phyloP scores from a whole-genome alignment of 257 asterid genomes.

The Capsicum chinense region DNA sequence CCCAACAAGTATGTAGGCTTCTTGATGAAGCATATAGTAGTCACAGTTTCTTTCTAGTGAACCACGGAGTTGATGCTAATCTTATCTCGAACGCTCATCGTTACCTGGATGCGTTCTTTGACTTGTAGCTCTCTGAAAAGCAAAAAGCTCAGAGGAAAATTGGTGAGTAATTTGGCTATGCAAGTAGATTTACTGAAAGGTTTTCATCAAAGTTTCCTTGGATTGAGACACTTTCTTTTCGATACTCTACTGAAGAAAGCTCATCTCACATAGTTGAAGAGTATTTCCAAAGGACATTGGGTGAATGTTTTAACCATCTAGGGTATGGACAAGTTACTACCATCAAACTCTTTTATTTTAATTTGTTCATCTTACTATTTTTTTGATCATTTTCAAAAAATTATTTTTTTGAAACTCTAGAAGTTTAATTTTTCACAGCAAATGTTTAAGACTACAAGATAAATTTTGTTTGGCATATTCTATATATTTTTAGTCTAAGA shows the following conservation, averaged over 20 bases:
- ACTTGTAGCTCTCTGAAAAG: not conserved
- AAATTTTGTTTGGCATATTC: too few species aligned
- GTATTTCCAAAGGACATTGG: not conserved
- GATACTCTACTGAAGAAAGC: not conserved
- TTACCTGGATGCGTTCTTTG: not conserved
- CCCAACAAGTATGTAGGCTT: slow-evolving; percentile 46
- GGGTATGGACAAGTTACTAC: not conserved
- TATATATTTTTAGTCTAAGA: too few species aligned
- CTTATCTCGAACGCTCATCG: slow-evolving; percentile 37
- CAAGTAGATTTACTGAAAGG: not conserved
- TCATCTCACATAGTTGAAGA: not conserved
- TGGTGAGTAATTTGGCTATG: not conserved
- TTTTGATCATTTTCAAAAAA: too few species aligned
- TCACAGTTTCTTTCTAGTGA: slow-evolving; percentile 76
- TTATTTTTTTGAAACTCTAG: too few species aligned
- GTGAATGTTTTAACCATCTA: not conserved
- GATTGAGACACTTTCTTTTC: not conserved
- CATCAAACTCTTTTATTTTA: not conserved
- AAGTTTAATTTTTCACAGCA: too few species aligned
- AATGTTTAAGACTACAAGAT: too few species aligned
- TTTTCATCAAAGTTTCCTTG: not conserved
- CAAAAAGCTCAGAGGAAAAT: not conserved
- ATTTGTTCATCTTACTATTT: not conserved
- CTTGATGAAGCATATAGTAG: slow-evolving; percentile 68
- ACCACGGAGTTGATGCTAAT: slow-evolving; percentile 59